phyloP scores from a whole-genome alignment of 2,329 filamentous ascomycete species.

The Colletotrichum somersetense region DNA sequence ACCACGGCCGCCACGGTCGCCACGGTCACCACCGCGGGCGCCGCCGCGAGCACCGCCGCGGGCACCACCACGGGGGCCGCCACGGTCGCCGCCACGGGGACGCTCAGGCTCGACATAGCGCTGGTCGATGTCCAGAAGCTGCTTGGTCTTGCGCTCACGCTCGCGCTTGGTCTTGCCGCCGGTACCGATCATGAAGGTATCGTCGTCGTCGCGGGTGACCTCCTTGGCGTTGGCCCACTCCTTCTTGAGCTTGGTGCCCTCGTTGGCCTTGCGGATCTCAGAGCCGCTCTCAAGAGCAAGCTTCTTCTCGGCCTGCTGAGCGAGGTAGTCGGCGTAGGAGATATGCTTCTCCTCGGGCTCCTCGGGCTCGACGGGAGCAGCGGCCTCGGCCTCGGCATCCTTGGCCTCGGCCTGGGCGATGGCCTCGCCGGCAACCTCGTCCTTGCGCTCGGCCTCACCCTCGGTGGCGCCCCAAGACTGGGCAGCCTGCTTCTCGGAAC shows the following conservation, averaged over 20 bases:
- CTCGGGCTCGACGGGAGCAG: slow-evolving; percentile 73
- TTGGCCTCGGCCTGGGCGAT: slow-evolving; percentile 90
- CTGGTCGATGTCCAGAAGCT: slow-evolving; percentile 88
- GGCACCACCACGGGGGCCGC: slow-evolving; percentile 53
- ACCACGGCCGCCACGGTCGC: slow-evolving; percentile 56
- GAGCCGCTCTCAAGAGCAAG: slow-evolving; percentile 72
- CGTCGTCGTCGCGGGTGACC: slow-evolving; percentile 73
- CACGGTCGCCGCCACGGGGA: slow-evolving; percentile 64
- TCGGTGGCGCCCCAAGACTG: slow-evolving; percentile 90
- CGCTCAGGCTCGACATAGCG: slow-evolving; percentile 80
- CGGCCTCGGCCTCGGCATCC: slow-evolving; percentile 67
- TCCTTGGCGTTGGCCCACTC: slow-evolving; percentile 91
- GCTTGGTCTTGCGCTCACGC: slow-evolving; percentile 93
- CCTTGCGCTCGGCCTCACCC: slow-evolving; percentile 86
- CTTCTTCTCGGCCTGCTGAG: slow-evolving; percentile 80
- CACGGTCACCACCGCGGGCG: slow-evolving; percentile 59
- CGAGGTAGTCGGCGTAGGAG: slow-evolving; percentile 90
- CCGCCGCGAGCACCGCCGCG: slow-evolving; percentile 53
- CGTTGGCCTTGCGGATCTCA: slow-evolving; percentile 90
- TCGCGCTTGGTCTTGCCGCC: slow-evolving; percentile 85
- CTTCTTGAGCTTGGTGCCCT: slow-evolving; percentile 88
- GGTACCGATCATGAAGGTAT: slow-evolving; percentile 82
- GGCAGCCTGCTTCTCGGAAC: slow-evolving; percentile 87
- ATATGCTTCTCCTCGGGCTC: slow-evolving; percentile 89
- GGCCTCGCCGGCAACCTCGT: slow-evolving; percentile 90